phyloP scores from a whole-genome alignment of 2,329 filamentous ascomycete genomes.

The Calonectria leucothoes region DNA sequence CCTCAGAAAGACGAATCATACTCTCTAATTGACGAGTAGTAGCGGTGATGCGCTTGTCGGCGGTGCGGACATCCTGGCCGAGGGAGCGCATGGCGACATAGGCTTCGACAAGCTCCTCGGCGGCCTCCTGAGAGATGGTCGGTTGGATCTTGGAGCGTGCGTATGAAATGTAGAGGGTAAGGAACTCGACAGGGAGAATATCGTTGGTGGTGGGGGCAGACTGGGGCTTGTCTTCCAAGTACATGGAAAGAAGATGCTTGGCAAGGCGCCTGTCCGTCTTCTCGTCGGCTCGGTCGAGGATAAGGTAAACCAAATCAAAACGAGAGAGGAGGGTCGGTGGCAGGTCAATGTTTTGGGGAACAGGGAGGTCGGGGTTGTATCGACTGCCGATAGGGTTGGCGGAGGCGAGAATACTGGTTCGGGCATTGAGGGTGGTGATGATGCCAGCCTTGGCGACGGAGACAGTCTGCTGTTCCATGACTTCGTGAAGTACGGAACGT shows the following conservation, averaged over 20 bases:
- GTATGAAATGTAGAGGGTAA: constrained; percentile 97
- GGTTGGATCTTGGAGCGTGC: constrained; percentile 90
- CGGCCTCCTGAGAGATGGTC: constrained; percentile 81
- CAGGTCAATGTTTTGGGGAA: constrained; percentile 97
- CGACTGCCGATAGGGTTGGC: constrained; percentile 98
- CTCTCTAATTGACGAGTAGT: constrained; percentile 97
- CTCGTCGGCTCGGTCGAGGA: constrained; percentile 94
- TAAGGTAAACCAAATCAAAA: constrained; percentile 97
- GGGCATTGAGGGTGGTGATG: constrained; percentile 94
- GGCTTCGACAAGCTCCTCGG: constrained; percentile 83
- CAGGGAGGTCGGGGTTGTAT: constrained; percentile 95
- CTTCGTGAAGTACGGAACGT: constrained; percentile 85
- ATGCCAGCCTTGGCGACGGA: constrained; percentile 93
- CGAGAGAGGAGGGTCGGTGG: constrained; percentile 94
- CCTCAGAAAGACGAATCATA: constrained; percentile 97
- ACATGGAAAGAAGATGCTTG: constrained; percentile 94
- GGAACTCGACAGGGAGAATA: constrained; percentile 91
- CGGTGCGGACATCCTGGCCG: constrained; percentile 85
- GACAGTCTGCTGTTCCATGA: constrained; percentile 90
- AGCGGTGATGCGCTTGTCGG: constrained; percentile 96
- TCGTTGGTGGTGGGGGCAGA: constrained; percentile 81
- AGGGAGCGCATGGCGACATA: constrained; percentile 97
- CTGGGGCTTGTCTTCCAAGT: constrained; percentile 93
- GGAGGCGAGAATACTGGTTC: constrained; percentile 94
- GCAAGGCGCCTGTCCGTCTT: constrained; percentile 88